A percentile compares a stretch with the other conserved stretches of the same genome.
Evolutionary conservation across 139 green algal genomes (phyloP).

Genomic region (Helicosporidium sp.): DNA sequence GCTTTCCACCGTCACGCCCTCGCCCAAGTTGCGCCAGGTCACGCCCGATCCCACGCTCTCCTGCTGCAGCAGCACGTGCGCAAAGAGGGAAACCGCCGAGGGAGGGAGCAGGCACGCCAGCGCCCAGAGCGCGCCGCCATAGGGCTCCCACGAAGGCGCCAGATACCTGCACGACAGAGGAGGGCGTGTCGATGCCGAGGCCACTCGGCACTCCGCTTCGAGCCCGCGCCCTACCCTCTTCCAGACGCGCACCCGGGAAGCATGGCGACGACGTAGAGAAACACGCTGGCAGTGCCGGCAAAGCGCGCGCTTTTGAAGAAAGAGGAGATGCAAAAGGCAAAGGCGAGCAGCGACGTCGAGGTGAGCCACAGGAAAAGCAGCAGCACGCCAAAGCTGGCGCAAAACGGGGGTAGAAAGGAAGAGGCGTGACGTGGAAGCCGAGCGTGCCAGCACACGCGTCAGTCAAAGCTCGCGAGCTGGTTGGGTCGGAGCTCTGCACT

Average conservation of each 20-base stretch:
- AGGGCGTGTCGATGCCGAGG: too few species aligned
- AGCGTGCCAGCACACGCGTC: too few species aligned
- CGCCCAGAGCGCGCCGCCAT: slow-evolving; percentile 40
- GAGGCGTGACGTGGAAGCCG: too few species aligned
- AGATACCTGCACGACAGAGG: slow-evolving; percentile 30
- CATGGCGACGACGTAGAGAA: slow-evolving; percentile 50
- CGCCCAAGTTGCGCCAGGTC: slow-evolving; percentile 19
- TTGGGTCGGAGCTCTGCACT: too few species aligned
- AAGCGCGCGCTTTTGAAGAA: slow-evolving; percentile 42
- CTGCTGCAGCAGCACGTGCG: slow-evolving; percentile 39
- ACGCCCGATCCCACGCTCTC: slow-evolving; percentile 28
- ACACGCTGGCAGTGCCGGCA: slow-evolving; percentile 30
- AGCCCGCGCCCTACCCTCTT: too few species aligned
- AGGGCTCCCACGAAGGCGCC: slow-evolving; percentile 29
- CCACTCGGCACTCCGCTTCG: too few species aligned
- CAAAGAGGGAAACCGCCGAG: slow-evolving; percentile 48
- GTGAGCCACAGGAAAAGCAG: slow-evolving; percentile 44
- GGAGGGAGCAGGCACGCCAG: slow-evolving; percentile 45
- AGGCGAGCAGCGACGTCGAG: slow-evolving; percentile 36
- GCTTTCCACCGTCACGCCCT: slow-evolving; percentile 22
- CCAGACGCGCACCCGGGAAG: slow-evolving; percentile 45
- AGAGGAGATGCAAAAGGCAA: slow-evolving; percentile 40
- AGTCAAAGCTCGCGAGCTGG: too few species aligned
- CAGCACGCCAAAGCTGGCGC: slow-evolving; percentile 25
- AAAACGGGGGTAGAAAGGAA: too few species aligned